Percentiles rank a stretch among this genome's conserved stretches.
These are phyloP conservation scores for Xylaria venustula DNA, from an alignment of 495 filamentous ascomycete genomes.

Conservation along the genomic window DNA sequence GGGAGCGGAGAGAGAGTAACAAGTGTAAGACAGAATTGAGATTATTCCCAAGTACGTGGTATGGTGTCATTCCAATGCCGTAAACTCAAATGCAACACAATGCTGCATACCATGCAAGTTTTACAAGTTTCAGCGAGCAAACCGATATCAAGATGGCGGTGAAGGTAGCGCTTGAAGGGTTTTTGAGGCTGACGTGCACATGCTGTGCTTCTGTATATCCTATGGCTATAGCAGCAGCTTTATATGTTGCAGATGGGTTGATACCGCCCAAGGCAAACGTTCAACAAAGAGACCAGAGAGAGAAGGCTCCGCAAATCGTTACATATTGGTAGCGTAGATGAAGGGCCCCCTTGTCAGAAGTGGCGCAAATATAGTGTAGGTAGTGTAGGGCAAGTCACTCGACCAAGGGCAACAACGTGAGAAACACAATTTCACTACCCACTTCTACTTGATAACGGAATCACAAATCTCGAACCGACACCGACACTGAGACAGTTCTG, in stretches of 20 bases:
- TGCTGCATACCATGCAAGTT: conserved; percentile 4
- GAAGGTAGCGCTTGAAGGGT: not conserved
- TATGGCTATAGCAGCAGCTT: not conserved
- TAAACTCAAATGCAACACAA: not conserved
- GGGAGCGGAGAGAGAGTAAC: not conserved
- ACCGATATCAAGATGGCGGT: not conserved
- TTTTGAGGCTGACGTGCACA: conserved; percentile 4
- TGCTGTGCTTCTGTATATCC: not conserved
- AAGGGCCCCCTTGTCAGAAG: not conserved
- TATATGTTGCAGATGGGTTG: not conserved
- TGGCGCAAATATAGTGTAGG: not conserved
- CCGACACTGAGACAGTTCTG: not conserved
- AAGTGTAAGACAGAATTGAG: not conserved
- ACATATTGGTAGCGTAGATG: not conserved
- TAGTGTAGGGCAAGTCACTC: not conserved
- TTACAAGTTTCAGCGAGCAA: conserved; percentile 3
- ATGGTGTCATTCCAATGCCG: not conserved
- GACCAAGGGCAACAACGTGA: not conserved
- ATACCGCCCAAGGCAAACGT: not conserved
- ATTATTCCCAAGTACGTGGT: not conserved
- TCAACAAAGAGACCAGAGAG: not conserved
- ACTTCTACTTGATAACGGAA: not conserved
- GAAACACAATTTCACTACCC: not conserved
- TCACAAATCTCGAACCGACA: conserved; percentile 1
- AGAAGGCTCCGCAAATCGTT: not conserved